Conservation (phyloP, 2,329 filamentous ascomycete species). For the Cercospora sojina region DNA sequence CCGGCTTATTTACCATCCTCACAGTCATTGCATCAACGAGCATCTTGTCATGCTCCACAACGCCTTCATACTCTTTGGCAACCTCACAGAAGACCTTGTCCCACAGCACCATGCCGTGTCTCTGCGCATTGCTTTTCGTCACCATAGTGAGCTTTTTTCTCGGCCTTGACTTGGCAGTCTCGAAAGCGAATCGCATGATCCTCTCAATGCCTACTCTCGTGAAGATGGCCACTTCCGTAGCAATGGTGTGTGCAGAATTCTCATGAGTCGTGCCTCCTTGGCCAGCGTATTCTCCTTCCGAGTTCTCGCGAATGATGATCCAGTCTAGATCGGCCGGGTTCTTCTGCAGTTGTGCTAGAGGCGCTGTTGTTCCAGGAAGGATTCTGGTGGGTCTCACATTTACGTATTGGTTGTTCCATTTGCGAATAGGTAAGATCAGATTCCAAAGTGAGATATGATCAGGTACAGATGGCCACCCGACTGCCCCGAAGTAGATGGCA, state of each 20-base stretch:
- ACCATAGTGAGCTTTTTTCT: slow-evolving; percentile 52
- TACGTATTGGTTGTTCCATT: slow-evolving; percentile 66
- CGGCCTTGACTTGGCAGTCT: slow-evolving; percentile 45
- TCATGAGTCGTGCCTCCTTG: slow-evolving; percentile 47
- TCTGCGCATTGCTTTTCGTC: slow-evolving; percentile 51
- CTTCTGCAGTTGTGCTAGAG: slow-evolving; percentile 40
- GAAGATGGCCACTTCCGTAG: slow-evolving; percentile 51
- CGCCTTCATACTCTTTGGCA: slow-evolving; percentile 47
- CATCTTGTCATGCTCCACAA: slow-evolving; percentile 50
- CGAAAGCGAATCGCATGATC: slow-evolving; percentile 51
- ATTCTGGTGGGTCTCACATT: slow-evolving; percentile 60
- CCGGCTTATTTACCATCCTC: slow-evolving; percentile 49
- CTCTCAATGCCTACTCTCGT: slow-evolving; percentile 47
- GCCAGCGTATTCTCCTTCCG: slow-evolving; percentile 51
- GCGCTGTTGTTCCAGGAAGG: slow-evolving; percentile 44
- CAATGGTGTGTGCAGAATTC: slow-evolving; percentile 42
- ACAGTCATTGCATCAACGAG: slow-evolving; percentile 52
- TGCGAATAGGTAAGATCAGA: slow-evolving; percentile 65
- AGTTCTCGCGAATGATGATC: slow-evolving; percentile 51
- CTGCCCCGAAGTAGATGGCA: slow-evolving; percentile 60
- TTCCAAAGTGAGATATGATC: slow-evolving; percentile 67
- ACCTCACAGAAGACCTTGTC: slow-evolving; percentile 50
- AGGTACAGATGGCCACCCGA: slow-evolving; percentile 62
- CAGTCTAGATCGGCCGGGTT: slow-evolving; percentile 45
- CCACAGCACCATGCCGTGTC: slow-evolving; percentile 53